Base-by-base conservation (phyloP, 805 yeast species). In the Crinitomyces ghanaensis region DNA sequence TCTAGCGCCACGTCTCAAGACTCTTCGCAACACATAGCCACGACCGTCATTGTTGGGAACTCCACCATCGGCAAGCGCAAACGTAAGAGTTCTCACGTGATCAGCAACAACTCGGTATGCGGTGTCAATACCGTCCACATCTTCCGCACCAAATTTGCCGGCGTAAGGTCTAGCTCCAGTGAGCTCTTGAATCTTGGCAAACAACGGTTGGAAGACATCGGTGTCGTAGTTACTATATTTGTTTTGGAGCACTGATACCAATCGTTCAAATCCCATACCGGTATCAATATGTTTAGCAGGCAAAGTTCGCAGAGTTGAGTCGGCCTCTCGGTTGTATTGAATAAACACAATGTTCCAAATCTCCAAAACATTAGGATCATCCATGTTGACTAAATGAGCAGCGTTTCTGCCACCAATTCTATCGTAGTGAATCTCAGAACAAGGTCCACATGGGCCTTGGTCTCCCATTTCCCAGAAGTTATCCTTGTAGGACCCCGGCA, bases 381-480 rank as follows among this genome's bases (percentile, higher is more conserved):
- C 99, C 75, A 73, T 74, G 57, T 91, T 91, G 49, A 91, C 99
- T 44, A 93, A 68, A 42, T 61, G 50, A 13, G 96, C 67, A 35
- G 97, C 98, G 53, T 91, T 88, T 67, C 99, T 78, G 38, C 97
- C 96, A 45, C 98, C 98, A 44, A 91, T 85, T 63, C 98, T 77
- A 61, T 91, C 99, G 59, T 84, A 91, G 60, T 91, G 99, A 48
- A 91, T 72, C 62, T 91, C 99, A 16, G 94, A 80, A 64, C 98
- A 93, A 33, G 99, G 99, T 42, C 99, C 99, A 67, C 99, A 91
- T 31, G 99, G 99, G 46, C 99, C 99, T 66, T 88, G 97, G 54
- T 93, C 99, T 50, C 99, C 99, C 99, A 91, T 91, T 66, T 91
- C 99, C 99, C 99, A 91, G 62, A 91, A 91, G 63, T 91, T 91